These are phyloP conservation scores for Chaetomiaceae sp. DNA, from an alignment of 2,329 filamentous ascomycete genomes.

Conservation along the genomic window DNA sequence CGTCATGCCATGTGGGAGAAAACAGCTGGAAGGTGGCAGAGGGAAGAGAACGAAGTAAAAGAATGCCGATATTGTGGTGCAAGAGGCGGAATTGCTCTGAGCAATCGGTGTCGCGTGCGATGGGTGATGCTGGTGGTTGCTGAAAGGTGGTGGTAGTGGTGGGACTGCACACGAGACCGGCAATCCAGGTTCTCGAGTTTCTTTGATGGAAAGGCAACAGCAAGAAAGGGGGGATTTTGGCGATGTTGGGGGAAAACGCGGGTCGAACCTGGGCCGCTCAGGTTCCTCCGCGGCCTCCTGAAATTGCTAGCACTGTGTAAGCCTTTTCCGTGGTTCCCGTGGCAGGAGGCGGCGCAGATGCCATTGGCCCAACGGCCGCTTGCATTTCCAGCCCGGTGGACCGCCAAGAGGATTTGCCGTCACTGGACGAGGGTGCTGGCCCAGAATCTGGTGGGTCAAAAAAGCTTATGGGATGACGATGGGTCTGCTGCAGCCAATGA, in stretches of 20 bases:
- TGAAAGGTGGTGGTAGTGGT: no score
- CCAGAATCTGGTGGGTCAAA: not conserved
- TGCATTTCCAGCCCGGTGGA: conserved; percentile 1
- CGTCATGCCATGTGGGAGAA: conserved; percentile 8
- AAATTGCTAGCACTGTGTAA: not conserved
- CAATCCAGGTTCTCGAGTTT: no score
- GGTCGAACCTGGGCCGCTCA: no score
- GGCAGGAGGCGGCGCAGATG: not conserved
- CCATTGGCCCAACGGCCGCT: not conserved
- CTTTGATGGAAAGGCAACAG: no score
- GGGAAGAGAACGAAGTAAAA: not conserved
- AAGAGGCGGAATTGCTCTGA: not conserved
- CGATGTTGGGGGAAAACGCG: no score
- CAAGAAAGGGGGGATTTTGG: no score
- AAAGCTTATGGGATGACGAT: not conserved
- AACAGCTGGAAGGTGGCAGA: not conserved
- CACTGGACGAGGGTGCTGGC: not conserved
- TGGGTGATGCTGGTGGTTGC: no score
- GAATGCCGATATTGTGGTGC: not conserved
- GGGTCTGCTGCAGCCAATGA: not conserved
- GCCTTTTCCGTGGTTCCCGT: not conserved
- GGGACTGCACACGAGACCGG: no score
- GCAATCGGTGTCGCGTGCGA: no score
- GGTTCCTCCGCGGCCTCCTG: no score
- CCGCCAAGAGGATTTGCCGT: conserved; percentile 4